These are phyloP conservation scores for Fraxinus ornus DNA, from an alignment of 305 asterid genomes.

Conservation along the genomic window DNA sequence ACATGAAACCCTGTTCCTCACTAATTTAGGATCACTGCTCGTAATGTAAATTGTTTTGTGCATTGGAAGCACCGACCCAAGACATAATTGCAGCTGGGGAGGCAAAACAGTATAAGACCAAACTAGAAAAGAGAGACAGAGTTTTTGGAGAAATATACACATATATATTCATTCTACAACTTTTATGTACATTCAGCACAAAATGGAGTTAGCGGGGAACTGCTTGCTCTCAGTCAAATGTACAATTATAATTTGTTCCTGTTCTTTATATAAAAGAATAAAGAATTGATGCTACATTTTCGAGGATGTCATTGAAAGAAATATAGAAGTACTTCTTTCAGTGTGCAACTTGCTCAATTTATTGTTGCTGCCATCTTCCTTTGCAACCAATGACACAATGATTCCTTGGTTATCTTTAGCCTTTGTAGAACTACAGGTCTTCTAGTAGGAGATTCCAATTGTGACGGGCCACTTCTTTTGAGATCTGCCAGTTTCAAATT, in stretches of 20 bases:
- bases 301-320: neutral
- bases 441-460: slow-evolving; percentile 54
- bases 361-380: slow-evolving; percentile 29
- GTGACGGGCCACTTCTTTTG: slow-evolving; percentile 24
- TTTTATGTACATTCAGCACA: slow-evolving; percentile 9
- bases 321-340: neutral
- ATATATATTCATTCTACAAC: slow-evolving; percentile 11
- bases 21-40: neutral
- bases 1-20: neutral
- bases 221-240: neutral
- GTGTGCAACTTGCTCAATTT: slow-evolving; percentile 2
- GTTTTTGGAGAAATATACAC: neutral
- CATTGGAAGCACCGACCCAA: neutral
- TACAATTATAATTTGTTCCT: neutral
- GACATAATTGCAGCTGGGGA: neutral
- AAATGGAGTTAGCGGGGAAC: neutral
- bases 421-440: slow-evolving; percentile 68
- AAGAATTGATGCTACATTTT: slow-evolving; percentile 20
- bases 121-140: neutral
- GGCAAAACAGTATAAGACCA: neutral
- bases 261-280: slow-evolving; percentile 13
- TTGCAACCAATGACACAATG: slow-evolving; percentile 63
- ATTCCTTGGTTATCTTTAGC: slow-evolving; percentile 59
- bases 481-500: slow-evolving; percentile 28
- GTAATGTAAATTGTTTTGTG: neutral